These are phyloP conservation scores for Kurtzmaniella quercitrusa DNA, from an alignment of 1,139 yeast genomes.

Conservation along the genomic window DNA sequence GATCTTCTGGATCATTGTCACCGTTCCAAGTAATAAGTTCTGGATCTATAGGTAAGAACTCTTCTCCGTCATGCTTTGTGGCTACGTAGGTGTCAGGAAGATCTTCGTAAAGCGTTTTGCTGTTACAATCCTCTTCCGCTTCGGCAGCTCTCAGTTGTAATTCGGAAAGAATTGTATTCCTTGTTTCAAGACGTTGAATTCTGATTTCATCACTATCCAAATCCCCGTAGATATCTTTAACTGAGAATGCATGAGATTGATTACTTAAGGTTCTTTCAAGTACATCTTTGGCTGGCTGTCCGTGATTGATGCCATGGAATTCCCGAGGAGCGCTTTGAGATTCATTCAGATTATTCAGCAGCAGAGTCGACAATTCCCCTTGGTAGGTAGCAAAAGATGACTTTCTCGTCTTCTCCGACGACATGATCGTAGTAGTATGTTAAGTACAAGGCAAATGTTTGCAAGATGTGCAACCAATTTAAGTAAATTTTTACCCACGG, in stretches of 20 bases:
- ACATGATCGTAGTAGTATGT: no score
- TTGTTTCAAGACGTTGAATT: conserved; percentile 18
- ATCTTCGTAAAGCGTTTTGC: conserved; percentile 14
- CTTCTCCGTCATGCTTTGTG: conserved; percentile 33
- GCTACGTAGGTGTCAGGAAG: conserved; percentile 19
- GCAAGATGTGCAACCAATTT: background rate
- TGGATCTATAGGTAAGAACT: conserved; percentile 36
- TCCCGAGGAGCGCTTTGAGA: background rate
- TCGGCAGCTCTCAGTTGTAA: conserved; percentile 11
- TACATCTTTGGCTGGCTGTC: background rate
- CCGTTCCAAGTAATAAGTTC: conserved; percentile 43
- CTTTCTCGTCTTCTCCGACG: background rate
- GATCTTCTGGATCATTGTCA: conserved; percentile 34
- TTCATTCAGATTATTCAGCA: conserved; percentile 1
- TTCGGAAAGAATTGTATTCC: conserved; percentile 18
- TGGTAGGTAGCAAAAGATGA: background rate
- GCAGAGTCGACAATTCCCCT: conserved; percentile 1
- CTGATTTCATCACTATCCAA: conserved; percentile 15
- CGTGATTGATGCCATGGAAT: background rate
- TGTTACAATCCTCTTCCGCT: conserved; percentile 10
- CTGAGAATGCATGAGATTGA: conserved; percentile 6
- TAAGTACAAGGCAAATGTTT: no score
- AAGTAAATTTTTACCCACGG: background rate
- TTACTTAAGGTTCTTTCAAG: background rate
- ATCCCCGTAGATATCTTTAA: conserved; percentile 18